Conservation (phyloP, 768 basidiomycete genomes). For the Pholiota microspora region DNA sequence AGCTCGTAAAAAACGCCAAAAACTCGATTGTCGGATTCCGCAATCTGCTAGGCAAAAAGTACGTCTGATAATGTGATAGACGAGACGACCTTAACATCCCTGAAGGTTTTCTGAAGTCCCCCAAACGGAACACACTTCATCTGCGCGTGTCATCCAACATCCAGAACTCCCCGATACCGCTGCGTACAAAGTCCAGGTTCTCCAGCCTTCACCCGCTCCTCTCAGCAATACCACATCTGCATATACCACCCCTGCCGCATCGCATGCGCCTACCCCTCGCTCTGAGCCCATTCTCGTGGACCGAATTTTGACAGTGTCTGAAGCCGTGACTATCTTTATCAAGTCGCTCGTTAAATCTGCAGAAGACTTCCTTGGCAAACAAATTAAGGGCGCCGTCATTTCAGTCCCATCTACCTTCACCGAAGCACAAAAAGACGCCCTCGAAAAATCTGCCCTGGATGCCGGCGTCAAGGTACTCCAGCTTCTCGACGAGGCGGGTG, state of each 20-base stretch:
- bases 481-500: conserved; percentile 84
- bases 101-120: conserved; percentile 74
- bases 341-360: conserved; percentile 82
- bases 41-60: conserved; percentile 92
- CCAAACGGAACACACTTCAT: conserved; percentile 47
- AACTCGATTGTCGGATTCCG: conserved; percentile 97
- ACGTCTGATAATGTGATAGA: conserved; percentile 19
- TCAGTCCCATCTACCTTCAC: conserved; percentile 78
- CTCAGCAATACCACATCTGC: conserved; percentile 50
- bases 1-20: conserved; percentile 90
- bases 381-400: conserved; percentile 79
- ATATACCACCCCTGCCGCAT: conserved; percentile 60
- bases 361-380: conserved; percentile 84
- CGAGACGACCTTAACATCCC: not conserved
- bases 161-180: conserved; percentile 68
- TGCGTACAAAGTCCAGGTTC: conserved; percentile 81
- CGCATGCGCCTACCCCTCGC: conserved; percentile 67
- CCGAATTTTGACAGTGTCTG: conserved; percentile 77
- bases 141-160: conserved; percentile 77
- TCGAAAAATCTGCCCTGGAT: conserved; percentile 69
- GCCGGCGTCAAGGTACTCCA: conserved; percentile 86
- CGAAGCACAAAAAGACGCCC: conserved; percentile 61
- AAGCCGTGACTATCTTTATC: conserved; percentile 85
- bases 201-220: conserved; percentile 75
- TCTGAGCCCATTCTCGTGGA: conserved; percentile 65